Evolutionary conservation across 2,329 filamentous ascomycete species (phyloP).

Genomic region (Alternaria panax): DNA sequence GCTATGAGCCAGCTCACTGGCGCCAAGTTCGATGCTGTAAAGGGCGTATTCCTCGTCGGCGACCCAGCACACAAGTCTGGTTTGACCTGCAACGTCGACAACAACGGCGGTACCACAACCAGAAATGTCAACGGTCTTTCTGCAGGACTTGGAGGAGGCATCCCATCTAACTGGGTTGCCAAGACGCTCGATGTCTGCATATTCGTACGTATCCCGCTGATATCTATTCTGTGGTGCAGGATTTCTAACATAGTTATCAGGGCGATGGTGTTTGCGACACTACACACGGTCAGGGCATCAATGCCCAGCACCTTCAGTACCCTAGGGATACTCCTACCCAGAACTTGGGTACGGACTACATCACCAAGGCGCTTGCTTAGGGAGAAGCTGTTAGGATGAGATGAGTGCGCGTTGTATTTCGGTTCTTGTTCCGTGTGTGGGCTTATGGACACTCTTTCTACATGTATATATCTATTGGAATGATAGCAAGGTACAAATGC

Average conservation of each 20-base stretch:
- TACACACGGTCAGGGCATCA: slow-evolving; percentile 42
- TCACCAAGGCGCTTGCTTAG: not conserved
- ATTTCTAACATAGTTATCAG: slow-evolving; percentile 16
- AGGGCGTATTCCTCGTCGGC: slow-evolving; percentile 49
- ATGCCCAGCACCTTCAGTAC: slow-evolving; percentile 41
- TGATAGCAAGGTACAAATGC: not conserved
- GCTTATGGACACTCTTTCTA: not conserved
- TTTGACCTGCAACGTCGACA: slow-evolving; percentile 46
- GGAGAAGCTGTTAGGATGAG: not conserved
- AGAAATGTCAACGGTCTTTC: slow-evolving; percentile 39
- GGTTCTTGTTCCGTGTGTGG: slow-evolving; percentile 6
- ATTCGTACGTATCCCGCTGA: slow-evolving; percentile 27
- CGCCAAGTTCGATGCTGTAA: slow-evolving; percentile 43
- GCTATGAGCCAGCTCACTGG: slow-evolving; percentile 45
- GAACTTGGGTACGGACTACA: slow-evolving; percentile 25
- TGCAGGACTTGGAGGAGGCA: slow-evolving; percentile 4
- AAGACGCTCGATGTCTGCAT: slow-evolving; percentile 51
- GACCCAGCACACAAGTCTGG: slow-evolving; percentile 45
- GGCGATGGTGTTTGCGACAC: slow-evolving; percentile 51
- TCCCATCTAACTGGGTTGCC: slow-evolving; percentile 42
- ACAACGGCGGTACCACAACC: slow-evolving; percentile 27
- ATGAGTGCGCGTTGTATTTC: not conserved
- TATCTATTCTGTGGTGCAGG: not conserved
- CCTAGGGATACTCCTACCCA: slow-evolving; percentile 34
- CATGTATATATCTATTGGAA: not conserved